A percentile compares a stretch with the other conserved stretches of the same genome.
These are phyloP conservation scores for Talaromyces sp. DNA, from an alignment of 2,329 filamentous ascomycete genomes.

Conservation along the genomic window DNA sequence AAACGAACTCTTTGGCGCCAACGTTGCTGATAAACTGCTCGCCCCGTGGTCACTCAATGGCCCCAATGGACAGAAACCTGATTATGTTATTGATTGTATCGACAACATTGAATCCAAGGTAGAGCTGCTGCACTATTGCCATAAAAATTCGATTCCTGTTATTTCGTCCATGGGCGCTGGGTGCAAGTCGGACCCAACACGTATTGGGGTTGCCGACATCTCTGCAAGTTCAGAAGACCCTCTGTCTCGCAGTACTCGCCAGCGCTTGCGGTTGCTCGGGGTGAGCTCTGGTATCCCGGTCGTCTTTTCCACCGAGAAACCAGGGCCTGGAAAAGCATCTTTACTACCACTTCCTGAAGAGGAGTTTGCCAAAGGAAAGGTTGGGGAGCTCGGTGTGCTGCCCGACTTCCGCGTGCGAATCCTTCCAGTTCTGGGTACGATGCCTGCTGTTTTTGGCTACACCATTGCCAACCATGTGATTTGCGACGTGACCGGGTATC, in stretches of 20 bases:
- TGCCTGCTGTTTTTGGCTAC: slow-evolving; percentile 95
- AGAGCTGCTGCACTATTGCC: slow-evolving; percentile 79
- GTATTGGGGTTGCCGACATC: slow-evolving; percentile 87
- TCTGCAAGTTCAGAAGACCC: slow-evolving; percentile 82
- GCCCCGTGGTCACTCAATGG: slow-evolving; percentile 53
- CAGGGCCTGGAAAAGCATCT: slow-evolving; percentile 84
- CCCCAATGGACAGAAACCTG: slow-evolving; percentile 52
- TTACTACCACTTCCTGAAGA: slow-evolving; percentile 81
- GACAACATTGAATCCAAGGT: slow-evolving; percentile 99
- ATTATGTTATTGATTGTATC: slow-evolving; percentile 94
- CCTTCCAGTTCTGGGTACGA: slow-evolving; percentile 87
- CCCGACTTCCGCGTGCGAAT: slow-evolving; percentile 95
- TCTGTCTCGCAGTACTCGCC: slow-evolving; percentile 76
- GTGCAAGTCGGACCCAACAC: slow-evolving; percentile 81
- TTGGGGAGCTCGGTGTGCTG: slow-evolving; percentile 80
- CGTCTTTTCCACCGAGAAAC: slow-evolving; percentile 87
- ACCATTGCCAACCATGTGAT: slow-evolving; percentile 91
- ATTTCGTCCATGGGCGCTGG: slow-evolving; percentile 96
- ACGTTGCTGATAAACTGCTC: slow-evolving; percentile 62
- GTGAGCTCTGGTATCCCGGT: slow-evolving; percentile 82
- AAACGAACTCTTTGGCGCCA: slow-evolving; percentile 74
- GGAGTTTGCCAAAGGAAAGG: slow-evolving; percentile 78
- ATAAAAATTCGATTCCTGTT: slow-evolving; percentile 69
- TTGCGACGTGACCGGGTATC: slow-evolving; percentile 73
- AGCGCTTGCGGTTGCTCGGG: slow-evolving; percentile 69